A percentile compares a stretch with the other conserved stretches of the same genome.
Evolutionary conservation across 306 rosid genomes (phyloP).

Genomic region (Quercus dentata): DNA sequence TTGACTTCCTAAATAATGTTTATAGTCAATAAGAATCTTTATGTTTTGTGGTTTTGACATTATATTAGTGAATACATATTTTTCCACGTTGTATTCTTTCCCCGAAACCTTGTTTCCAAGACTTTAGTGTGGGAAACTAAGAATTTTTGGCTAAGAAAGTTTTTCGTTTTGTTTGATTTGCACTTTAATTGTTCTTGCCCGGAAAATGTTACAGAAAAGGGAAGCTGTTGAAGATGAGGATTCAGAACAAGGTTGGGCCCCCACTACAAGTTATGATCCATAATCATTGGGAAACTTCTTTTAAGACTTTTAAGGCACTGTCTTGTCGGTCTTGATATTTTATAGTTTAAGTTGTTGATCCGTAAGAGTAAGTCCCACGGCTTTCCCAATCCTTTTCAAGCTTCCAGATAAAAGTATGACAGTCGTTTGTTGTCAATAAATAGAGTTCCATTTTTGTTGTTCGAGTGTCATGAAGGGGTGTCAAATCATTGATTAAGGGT

Average conservation of each 20-base stretch:
- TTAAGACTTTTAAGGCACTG: too few relatives aligned
- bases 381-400: too few relatives aligned
- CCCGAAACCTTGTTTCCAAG: background rate
- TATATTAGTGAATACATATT: background rate
- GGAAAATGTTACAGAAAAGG: background rate
- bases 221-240: background rate
- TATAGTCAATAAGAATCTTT: background rate
- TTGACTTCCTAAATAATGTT: background rate
- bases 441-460: too few relatives aligned
- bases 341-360: too few relatives aligned
- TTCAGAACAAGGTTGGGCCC: background rate
- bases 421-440: too few relatives aligned
- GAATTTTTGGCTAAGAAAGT: background rate
- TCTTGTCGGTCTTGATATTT: background rate
- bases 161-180: background rate
- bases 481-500: too few relatives aligned
- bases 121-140: background rate
- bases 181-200: background rate
- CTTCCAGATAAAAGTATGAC: too few relatives aligned
- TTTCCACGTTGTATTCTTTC: background rate
- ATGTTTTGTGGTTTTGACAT: background rate
- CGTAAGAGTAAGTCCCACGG: too few relatives aligned
- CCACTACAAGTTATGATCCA: background rate
- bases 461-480: too few relatives aligned
- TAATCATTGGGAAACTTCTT: background rate